Evolutionary conservation across 768 basidiomycete species (phyloP), one percentile per base, ranked within the genome.

Genomic region (Glaciozyma martinii): DNA sequence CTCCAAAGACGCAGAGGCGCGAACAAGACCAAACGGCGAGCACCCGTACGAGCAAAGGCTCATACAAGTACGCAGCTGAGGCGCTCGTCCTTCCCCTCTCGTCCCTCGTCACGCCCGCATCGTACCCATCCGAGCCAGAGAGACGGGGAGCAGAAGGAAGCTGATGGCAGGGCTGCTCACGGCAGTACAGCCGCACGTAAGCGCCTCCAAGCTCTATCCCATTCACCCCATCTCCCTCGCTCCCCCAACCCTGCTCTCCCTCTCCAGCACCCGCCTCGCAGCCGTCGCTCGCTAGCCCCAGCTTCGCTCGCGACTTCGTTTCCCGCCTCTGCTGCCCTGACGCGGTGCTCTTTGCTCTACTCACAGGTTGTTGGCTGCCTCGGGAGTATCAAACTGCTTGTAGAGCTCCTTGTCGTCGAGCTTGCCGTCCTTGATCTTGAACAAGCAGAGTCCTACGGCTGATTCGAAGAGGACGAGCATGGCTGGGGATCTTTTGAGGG

Each of bases 381-480:
- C 91, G 50, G 93, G 90, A 56, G 85, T 88, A 79, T 92, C 85
- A 74, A 98, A 97, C 77, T 93, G 88, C 79, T 87, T 85, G 83
- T 86, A 89, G 56, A 97, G 78, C 78, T 95, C 86, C 62, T 86
- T 86, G 70, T 84, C 86, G 75, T 86, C 84, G 60, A 94, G 80
- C 80, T 93, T 95, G 61, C 87, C 88, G 49, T 74, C 73, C 57
- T 67, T 70, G 53, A 74, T 82, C 78, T 95, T 95, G 86, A 99
- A 97, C 60, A 99, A 87, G 81, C 90, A 92, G 81, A 91, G 97
- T 78, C 94, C 91, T 78, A 94, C 84, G 47, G 91, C 84, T 2
- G 91, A 92, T 80, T 98, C 95, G 80, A 92, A 91, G 70, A 99
- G 82, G 53, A 98, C 93, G 78, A 97, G 84, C 92, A 98, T 98